Conservation (phyloP, 2,329 filamentous ascomycete species). For the Calonectria pteridis region DNA sequence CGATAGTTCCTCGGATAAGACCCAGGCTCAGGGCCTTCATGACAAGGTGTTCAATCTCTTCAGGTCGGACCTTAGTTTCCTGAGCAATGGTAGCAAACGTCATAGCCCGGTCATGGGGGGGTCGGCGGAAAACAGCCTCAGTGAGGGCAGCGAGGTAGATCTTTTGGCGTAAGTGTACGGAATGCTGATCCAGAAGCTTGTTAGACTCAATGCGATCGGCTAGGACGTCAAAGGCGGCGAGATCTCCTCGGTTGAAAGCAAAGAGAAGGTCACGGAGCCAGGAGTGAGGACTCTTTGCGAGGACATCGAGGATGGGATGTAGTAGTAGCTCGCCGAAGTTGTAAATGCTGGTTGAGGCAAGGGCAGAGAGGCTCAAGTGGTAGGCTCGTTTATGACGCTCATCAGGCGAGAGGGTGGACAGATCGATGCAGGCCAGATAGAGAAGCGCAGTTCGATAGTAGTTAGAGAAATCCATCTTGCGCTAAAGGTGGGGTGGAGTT, state of each 20-base stretch:
- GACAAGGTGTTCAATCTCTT: slow-evolving; percentile 97
- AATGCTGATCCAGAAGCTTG: slow-evolving; percentile 81
- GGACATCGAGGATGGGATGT: slow-evolving; percentile 92
- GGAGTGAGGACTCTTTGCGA: slow-evolving; percentile 75
- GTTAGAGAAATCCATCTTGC: slow-evolving; percentile 91
- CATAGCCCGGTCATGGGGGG: slow-evolving; percentile 95
- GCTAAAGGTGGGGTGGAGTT: slow-evolving; percentile 43
- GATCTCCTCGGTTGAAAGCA: slow-evolving; percentile 95
- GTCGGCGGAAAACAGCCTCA: slow-evolving; percentile 94
- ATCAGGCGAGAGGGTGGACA: slow-evolving; percentile 77
- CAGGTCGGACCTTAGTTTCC: slow-evolving; percentile 90
- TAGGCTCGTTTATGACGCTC: slow-evolving; percentile 90
- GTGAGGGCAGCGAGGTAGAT: slow-evolving; percentile 97
- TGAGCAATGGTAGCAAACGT: slow-evolving; percentile 88
- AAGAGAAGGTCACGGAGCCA: slow-evolving; percentile 98
- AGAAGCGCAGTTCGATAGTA: slow-evolving; percentile 99
- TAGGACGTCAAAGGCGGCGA: slow-evolving; percentile 87
- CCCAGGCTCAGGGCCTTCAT: slow-evolving; percentile 99
- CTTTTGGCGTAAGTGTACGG: slow-evolving; percentile 92
- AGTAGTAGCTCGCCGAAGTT: slow-evolving; percentile 99
- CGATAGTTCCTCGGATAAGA: slow-evolving; percentile 89
- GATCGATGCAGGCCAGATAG: slow-evolving; percentile 95
- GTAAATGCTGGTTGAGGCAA: slow-evolving; percentile 96
- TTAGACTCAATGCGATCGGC: slow-evolving; percentile 85
- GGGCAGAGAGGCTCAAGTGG: slow-evolving; percentile 90